phyloP scores from a whole-genome alignment of 495 filamentous ascomycete species.

The Penicillium flavigenum region DNA sequence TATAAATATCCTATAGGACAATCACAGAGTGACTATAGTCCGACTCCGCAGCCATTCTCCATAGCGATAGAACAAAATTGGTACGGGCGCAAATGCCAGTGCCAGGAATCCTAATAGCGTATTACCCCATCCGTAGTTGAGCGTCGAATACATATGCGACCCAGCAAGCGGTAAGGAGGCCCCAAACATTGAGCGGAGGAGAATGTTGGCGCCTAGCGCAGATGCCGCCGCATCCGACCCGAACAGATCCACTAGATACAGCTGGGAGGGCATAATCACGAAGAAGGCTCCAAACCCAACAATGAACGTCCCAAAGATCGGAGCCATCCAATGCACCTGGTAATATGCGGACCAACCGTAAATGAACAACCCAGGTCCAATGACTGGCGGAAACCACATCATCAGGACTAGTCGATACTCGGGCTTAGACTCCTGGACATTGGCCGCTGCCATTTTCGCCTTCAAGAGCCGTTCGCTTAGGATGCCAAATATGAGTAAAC shows the following conservation, averaged over 20 bases:
- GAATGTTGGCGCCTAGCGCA: background rate
- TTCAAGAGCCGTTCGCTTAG: conserved; percentile 3
- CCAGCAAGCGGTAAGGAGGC: background rate
- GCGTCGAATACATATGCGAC: background rate
- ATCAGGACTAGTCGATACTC: conserved; percentile 10
- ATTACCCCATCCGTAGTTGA: conserved; percentile 2
- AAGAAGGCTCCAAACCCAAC: conserved; percentile 1
- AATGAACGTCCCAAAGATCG: background rate
- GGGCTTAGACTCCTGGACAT: background rate
- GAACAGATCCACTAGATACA: background rate
- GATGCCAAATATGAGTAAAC: background rate
- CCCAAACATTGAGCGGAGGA: conserved; percentile 2
- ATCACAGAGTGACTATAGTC: background rate
- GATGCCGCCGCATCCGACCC: background rate
- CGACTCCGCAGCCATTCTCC: background rate
- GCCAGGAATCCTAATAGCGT: background rate
- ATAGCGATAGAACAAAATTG: background rate
- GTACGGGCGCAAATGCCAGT: background rate
- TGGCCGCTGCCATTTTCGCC: background rate
- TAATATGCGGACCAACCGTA: conserved; percentile 63
- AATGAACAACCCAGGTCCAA: conserved; percentile 58
- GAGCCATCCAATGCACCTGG: conserved; percentile 46
- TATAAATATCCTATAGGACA: background rate
- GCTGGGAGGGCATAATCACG: conserved; percentile 1
- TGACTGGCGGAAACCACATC: conserved; percentile 6